Evolutionary conservation across 1,284 basidiomycete species (phyloP), one percentile per base, ranked within the genome.

Genomic region (Wallemia hederae): DNA sequence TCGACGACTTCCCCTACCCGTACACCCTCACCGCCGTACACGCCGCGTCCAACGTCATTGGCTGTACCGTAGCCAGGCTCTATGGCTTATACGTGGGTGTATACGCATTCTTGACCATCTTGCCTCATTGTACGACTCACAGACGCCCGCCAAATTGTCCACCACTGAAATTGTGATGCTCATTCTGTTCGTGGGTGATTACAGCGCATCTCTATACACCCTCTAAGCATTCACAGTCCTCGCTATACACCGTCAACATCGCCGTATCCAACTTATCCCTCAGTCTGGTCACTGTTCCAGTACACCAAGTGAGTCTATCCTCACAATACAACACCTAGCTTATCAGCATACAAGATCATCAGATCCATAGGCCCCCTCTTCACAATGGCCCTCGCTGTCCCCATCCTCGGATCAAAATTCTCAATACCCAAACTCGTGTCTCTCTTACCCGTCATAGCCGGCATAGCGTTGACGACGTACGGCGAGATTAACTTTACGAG

Each of bases 401-500:
- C 72, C 58, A 63, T 75, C 58, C 68, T 74, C 34, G 65, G 69
- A n/a, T 69, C 72, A 26, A 69, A 68, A 62, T 72, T 70, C 61
- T 81, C 74, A 65, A 74, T 67, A 14, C 71, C 72, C 57, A 88
- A 82, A 72, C 70, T 83, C 25, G 69, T 83, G 27, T 80, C 87
- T 1, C 77, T 98, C 57, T 67, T 88, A 24, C 89, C 91, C 14
- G 89, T 97, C 56, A 80, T 96, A 57, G 77, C 78, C 5, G 92
- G 91, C 25, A 89, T 97, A 29, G 88, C 82, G 26, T 80, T 98
- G 62, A 87, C 90, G 85, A 91, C 88, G 1, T 90, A 87, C 62
- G 87, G 88, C 60, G 87, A 90, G 68, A 91, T 90, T 71, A 82
- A 85, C 66, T 89, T 82, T 69, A 62, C 61, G 17, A 27, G 5